Percentiles rank a stretch among this genome's conserved stretches.
Evolutionary conservation across 371 early-diverging fungal species (phyloP).

Genomic region (Smittium culicis): DNA sequence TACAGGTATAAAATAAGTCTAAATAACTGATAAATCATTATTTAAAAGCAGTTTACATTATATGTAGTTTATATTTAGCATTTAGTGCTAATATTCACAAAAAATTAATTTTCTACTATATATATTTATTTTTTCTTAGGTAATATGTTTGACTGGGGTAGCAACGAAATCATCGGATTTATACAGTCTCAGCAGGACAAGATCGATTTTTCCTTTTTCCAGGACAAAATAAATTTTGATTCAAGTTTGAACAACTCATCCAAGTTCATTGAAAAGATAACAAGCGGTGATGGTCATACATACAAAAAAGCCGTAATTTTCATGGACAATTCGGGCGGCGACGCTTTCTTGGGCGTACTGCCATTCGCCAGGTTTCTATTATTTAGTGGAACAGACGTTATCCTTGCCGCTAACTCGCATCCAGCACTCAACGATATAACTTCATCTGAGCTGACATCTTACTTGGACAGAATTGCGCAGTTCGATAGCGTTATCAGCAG

Average conservation of each 20-base stretch:
- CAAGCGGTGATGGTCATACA: constrained; percentile 13
- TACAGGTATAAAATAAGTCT: too few relatives aligned
- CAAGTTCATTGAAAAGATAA: constrained; percentile 24
- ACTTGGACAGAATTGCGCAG: constrained; percentile 27
- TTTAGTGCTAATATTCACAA: not conserved
- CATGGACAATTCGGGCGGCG: constrained; percentile 59
- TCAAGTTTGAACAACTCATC: constrained; percentile 30
- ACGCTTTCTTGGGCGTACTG: constrained; percentile 47
- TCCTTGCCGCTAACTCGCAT: constrained; percentile 48
- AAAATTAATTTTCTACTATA: not conserved
- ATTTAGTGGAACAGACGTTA: constrained; percentile 34
- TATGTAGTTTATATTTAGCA: not conserved
- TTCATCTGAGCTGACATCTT: constrained; percentile 35
- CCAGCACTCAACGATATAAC: constrained; percentile 64
- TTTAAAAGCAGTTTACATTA: not conserved
- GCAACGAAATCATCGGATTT: constrained; percentile 36
- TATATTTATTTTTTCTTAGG: too few relatives aligned
- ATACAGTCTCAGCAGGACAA: constrained; percentile 29
- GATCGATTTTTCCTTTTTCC: constrained; percentile 39
- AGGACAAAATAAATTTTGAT: constrained; percentile 28
- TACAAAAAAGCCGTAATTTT: constrained; percentile 45
- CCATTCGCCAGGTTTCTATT: constrained; percentile 46
- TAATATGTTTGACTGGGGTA: constrained; percentile 68
- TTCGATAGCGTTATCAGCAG: constrained; percentile 29
- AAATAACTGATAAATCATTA: too few relatives aligned